Evolutionary conservation across 2,329 filamentous ascomycete species (phyloP).

Genomic region (Harringtonia aguacate): DNA sequence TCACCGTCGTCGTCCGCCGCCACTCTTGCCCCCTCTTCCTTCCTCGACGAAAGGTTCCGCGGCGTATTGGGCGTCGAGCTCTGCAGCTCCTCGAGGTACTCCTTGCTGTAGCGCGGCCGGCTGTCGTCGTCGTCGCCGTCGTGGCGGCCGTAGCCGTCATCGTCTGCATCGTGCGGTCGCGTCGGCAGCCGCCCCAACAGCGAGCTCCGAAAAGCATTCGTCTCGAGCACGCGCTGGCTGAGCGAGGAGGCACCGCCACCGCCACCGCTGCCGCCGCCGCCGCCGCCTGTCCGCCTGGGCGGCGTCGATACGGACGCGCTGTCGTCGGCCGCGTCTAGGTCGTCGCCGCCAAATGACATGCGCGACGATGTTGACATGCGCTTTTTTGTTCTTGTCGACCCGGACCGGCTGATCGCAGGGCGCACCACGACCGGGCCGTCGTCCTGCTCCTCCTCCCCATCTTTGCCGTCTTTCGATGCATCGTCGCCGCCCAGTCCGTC

Average conservation of each 20-base stretch:
- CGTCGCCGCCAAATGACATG: conserved; percentile 63
- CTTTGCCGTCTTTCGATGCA: background rate
- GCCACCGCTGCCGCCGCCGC: background rate
- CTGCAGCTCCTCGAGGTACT: conserved; percentile 77
- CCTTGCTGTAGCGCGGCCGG: conserved; percentile 72
- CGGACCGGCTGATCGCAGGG: conserved; percentile 33
- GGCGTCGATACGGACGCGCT: conserved; percentile 40
- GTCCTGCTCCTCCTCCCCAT: conserved; percentile 26
- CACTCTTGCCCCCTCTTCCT: conserved; percentile 10
- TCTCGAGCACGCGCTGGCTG: conserved; percentile 20
- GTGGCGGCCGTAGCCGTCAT: too few relatives aligned
- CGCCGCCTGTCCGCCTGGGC: conserved; percentile 28
- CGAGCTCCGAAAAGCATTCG: conserved; percentile 28
- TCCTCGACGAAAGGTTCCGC: conserved; percentile 40
- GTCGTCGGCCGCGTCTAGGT: conserved; percentile 18
- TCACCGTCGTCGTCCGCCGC: conserved; percentile 31
- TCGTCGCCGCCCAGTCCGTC: conserved; percentile 18
- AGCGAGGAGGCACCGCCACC: conserved; percentile 19
- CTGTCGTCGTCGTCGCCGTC: conserved; percentile 44
- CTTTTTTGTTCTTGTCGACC: conserved; percentile 54
- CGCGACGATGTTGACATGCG: conserved; percentile 50
- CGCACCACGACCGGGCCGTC: conserved; percentile 38
- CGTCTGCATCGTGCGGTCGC: conserved; percentile 30
- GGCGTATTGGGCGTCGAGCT: conserved; percentile 79
- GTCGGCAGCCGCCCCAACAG: conserved; percentile 41